Evolutionary conservation across 225 moss, liverwort and hornwort genomes (phyloP).

Genomic region (Bryoerythrophyllum caledonicum): DNA sequence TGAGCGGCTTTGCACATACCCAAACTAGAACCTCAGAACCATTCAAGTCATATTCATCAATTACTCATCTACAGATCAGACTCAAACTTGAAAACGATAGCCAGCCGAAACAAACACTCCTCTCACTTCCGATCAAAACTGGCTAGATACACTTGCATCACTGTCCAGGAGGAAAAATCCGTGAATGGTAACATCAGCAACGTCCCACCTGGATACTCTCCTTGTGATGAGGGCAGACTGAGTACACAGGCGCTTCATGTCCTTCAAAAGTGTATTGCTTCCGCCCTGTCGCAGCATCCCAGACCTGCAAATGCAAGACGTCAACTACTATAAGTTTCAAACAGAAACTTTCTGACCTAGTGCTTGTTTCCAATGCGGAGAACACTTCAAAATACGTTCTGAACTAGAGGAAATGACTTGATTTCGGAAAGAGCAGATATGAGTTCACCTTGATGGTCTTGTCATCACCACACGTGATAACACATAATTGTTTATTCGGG

Average conservation of each 20-base stretch:
- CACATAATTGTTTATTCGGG: constrained; percentile 96
- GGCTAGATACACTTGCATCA: not conserved
- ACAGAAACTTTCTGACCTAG: not conserved
- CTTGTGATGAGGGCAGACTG: constrained; percentile 98
- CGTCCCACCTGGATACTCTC: constrained; percentile 81
- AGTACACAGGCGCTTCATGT: constrained; percentile 96
- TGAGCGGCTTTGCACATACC: constrained; percentile 15
- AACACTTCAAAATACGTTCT: not conserved
- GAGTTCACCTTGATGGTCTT: constrained; percentile 86
- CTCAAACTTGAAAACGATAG: not conserved
- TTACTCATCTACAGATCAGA: not conserved
- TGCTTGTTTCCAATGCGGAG: not conserved
- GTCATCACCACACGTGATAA: constrained; percentile 97
- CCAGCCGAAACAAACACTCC: not conserved
- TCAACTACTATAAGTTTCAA: not conserved
- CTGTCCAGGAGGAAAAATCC: not conserved
- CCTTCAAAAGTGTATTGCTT: constrained; percentile 95
- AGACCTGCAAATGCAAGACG: constrained; percentile 54
- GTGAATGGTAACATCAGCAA: not conserved
- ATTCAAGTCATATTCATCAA: not conserved
- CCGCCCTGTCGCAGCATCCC: constrained; percentile 89
- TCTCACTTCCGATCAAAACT: not conserved
- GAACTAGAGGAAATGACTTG: not conserved
- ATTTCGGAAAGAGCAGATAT: not conserved
- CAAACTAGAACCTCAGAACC: not conserved